phyloP scores from a whole-genome alignment of 2,329 filamentous ascomycete species.

The Colletotrichum karsti region DNA sequence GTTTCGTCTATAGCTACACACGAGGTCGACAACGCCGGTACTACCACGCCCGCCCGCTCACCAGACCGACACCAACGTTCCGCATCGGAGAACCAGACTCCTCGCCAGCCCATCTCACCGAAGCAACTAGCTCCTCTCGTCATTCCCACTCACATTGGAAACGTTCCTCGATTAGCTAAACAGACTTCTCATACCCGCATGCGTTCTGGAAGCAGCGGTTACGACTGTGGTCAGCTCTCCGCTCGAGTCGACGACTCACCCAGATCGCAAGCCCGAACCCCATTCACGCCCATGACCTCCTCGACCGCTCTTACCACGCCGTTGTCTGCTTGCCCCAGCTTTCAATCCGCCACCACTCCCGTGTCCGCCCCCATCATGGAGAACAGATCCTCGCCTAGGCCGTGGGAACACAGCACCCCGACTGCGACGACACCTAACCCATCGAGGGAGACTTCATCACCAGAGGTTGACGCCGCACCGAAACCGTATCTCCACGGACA shows the following conservation, averaged over 20 bases:
- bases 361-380: slow-evolving; percentile 57
- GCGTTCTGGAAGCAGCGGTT: slow-evolving; percentile 52
- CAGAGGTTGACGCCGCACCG: slow-evolving; percentile 41
- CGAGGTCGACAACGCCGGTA: background rate
- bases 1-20: slow-evolving; percentile 39
- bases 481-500: slow-evolving; percentile 47
- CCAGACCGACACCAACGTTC: slow-evolving; percentile 28
- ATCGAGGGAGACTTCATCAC: slow-evolving; percentile 35
- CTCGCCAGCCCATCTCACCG: slow-evolving; percentile 53
- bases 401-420: slow-evolving; percentile 47
- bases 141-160: slow-evolving; percentile 49
- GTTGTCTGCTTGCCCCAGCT: slow-evolving; percentile 48
- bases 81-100: slow-evolving; percentile 21
- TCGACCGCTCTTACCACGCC: slow-evolving; percentile 52
- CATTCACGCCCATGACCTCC: slow-evolving; percentile 54
- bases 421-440: slow-evolving; percentile 39
- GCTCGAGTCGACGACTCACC: slow-evolving; percentile 57
- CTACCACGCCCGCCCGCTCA: background rate
- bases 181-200: slow-evolving; percentile 55
- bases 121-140: slow-evolving; percentile 65
- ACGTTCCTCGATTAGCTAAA: slow-evolving; percentile 31
- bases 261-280: slow-evolving; percentile 45
- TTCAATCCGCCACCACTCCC: slow-evolving; percentile 41
- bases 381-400: slow-evolving; percentile 50
- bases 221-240: slow-evolving; percentile 49